Base-by-base conservation (phyloP, 768 basidiomycete species). In the Termitomyces sp. region DNA sequence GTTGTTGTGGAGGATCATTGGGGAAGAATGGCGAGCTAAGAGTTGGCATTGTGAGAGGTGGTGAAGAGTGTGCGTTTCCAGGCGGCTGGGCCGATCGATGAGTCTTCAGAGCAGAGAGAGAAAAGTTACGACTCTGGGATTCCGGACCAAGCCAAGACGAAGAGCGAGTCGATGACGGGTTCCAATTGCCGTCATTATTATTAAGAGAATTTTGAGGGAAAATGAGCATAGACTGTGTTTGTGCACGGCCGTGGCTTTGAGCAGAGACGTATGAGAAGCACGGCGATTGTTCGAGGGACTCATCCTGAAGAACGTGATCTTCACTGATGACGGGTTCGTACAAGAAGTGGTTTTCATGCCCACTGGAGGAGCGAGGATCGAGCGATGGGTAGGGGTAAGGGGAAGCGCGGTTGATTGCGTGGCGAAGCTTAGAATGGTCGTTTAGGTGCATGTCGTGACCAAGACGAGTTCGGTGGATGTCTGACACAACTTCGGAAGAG, bases 21-120 rank as follows among this genome's bases (percentile, higher is more conserved):
- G 86, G 86, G 69, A 78, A 84, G 72, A 85, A 87, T 11, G 86
- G 81, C 9, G 84, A 78, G 63, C 72, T 84, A 43, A 86, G 77
- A 15, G 86, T 86, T 46, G 83, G 81, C 68, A 87, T 81, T 5
- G 56, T 42, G 71, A 67, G 42, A 71, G 67, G 12, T 53, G 62
- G 25, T 63, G 70, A 49, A 61, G 52, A 45, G 10, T 66, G 47
- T 65, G 71, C 48, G 49, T 63, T 68, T 36, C 57, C 55, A 15
- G 66, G 15, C 1, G 62, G 29, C 20, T 59, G 60, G 31, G 56
- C 51, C 17, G 66, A 38, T 17, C 55, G 60, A 34, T 49, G 61
- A 40, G 38, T 56, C 49, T 63, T 59, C 20, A 60, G 38, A 36
- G 37, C 50, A 32, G 62, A 25, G 40, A 60, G 54, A 6, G 55